Evolutionary conservation across 225 moss, liverwort and hornwort genomes (phyloP).

Genomic region (Marchantia polymorpha): DNA sequence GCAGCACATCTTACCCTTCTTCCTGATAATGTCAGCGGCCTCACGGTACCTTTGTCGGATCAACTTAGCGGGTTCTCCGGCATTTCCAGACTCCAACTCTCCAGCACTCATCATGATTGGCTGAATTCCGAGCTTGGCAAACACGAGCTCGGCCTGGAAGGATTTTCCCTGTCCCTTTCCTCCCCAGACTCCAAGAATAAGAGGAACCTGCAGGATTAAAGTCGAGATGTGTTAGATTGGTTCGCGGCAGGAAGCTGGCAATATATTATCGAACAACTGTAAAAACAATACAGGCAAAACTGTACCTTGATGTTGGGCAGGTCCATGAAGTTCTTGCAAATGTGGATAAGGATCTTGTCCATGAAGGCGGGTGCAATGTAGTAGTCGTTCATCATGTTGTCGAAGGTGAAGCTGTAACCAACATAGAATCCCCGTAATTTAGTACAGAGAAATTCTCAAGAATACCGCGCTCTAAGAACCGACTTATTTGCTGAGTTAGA

Average conservation of each 20-base stretch:
- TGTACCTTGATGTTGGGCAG: conserved; percentile 79
- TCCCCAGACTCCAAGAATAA: conserved; percentile 97
- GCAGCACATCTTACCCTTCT: conserved; percentile 95
- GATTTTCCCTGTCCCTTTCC: conserved; percentile 99
- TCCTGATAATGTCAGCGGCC: conserved; percentile 76
- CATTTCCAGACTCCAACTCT: conserved; percentile 98
- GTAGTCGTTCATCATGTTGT: conserved; percentile 77
- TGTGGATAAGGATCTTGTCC: conserved; percentile 83
- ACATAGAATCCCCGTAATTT: background rate
- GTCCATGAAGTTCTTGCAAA: conserved; percentile 89
- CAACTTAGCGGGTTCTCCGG: conserved; percentile 94
- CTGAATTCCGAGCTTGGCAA: conserved; percentile 91
- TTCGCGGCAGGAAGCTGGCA: background rate
- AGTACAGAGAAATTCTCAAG: no score
- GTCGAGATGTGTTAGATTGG: background rate
- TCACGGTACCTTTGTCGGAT: conserved; percentile 96
- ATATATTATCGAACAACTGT: background rate
- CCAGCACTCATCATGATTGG: conserved; percentile 98
- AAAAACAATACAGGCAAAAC: background rate
- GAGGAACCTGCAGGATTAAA: conserved; percentile 47
- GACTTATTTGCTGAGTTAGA: no score
- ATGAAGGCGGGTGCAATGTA: conserved; percentile 97
- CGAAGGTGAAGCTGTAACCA: conserved; percentile 53
- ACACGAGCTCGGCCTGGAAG: conserved; percentile 84
- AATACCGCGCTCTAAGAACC: no score